Conservation (phyloP, 768 basidiomycete genomes). For the Serendipita vermifera region DNA sequence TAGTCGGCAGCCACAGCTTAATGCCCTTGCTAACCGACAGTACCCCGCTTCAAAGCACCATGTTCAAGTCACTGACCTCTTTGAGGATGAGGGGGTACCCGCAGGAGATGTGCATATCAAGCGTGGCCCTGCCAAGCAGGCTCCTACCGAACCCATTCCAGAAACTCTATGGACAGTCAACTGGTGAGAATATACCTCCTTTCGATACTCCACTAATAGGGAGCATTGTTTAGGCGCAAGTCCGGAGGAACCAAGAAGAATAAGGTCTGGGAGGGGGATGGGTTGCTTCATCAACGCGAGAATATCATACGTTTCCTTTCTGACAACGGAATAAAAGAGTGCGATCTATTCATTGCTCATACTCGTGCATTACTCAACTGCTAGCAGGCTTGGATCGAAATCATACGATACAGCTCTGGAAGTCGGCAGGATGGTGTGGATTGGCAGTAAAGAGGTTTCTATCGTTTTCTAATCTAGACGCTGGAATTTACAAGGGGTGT, state of each 20-base stretch:
- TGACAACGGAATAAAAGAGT: slow-evolving; percentile 16
- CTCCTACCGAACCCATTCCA: background rate
- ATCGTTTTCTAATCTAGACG: background rate
- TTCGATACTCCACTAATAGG: background rate
- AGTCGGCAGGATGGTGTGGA: slow-evolving; percentile 33
- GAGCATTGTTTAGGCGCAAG: slow-evolving; percentile 17
- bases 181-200: slow-evolving; percentile 9
- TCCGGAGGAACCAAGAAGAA: slow-evolving; percentile 20
- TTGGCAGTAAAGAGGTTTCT: slow-evolving; percentile 23
- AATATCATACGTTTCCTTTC: slow-evolving; percentile 16
- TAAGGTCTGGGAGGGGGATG: slow-evolving; percentile 26
- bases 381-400: slow-evolving; percentile 45
- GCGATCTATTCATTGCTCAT: background rate
- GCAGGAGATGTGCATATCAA: background rate
- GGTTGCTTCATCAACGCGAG: slow-evolving; percentile 16
- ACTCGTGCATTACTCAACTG: background rate
- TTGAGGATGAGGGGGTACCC: background rate
- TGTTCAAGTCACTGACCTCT: background rate
- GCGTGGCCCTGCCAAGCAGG: slow-evolving; percentile 3
- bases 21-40: background rate
- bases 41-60: background rate
- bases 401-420: slow-evolving; percentile 45
- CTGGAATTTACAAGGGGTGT: background rate
- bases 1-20: background rate
- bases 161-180: slow-evolving; percentile 9